These are phyloP conservation scores for Chenopodium suecicum DNA, from an alignment of 148 eudicot species.

Conservation along the genomic window DNA sequence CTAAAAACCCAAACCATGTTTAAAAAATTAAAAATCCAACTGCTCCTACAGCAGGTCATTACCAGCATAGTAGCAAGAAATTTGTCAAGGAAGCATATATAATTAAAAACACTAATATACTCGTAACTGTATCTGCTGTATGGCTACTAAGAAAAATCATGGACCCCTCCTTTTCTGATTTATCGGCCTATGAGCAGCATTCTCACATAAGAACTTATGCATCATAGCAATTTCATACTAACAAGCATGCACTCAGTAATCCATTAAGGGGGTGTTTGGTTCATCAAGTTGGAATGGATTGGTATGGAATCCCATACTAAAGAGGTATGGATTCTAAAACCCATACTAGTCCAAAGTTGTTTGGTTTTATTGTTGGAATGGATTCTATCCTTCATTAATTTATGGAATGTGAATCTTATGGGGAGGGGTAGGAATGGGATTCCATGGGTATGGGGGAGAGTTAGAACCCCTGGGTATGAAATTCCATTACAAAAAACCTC, in stretches of 20 bases:
- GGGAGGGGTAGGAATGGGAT: too few relatives aligned
- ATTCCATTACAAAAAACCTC: too few relatives aligned
- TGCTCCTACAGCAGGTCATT: not conserved
- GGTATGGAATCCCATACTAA: too few relatives aligned
- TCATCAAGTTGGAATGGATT: too few relatives aligned
- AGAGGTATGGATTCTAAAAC: too few relatives aligned
- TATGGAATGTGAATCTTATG: too few relatives aligned
- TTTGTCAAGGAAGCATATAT: not conserved
- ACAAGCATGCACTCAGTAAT: not conserved
- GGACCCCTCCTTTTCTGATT: not conserved
- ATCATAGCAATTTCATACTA: not conserved
- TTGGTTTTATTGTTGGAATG: too few relatives aligned
- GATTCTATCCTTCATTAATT: too few relatives aligned
- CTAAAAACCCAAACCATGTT: not conserved
- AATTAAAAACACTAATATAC: not conserved
- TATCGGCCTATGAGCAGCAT: not conserved
- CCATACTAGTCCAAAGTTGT: too few relatives aligned
- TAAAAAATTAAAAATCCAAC: not conserved
- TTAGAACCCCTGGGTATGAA: too few relatives aligned
- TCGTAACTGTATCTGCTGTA: not conserved
- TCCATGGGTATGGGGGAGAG: too few relatives aligned
- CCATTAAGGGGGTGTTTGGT: too few relatives aligned
- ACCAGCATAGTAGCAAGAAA: not conserved
- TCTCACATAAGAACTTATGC: not conserved
- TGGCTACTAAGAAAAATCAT: not conserved